Conservation (phyloP, 1,284 basidiomycete species). For the Irpex sp. region DNA sequence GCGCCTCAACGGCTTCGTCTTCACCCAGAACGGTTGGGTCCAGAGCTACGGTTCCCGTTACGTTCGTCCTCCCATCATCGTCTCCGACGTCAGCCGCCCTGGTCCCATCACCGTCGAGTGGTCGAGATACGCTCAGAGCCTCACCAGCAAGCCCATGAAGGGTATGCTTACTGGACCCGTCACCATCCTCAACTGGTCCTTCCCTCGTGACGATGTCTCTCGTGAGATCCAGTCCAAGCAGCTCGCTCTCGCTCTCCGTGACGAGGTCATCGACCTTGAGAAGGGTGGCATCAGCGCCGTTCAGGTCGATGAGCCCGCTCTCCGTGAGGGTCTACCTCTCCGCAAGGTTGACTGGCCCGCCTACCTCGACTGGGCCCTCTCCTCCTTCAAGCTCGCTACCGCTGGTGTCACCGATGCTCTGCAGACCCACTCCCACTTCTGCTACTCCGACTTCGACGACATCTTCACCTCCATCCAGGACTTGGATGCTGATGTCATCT, state of each 20-base stretch:
- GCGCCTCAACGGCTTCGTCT: constrained; percentile 93
- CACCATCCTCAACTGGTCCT: constrained; percentile 99
- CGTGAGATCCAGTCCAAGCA: constrained; percentile 98
- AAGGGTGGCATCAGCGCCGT: constrained; percentile 97
- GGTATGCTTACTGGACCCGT: constrained; percentile 98
- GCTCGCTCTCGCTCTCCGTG: constrained; percentile 96
- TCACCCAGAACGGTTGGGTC: constrained; percentile 99
- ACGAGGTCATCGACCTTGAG: constrained; percentile 98
- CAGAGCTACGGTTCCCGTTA: constrained; percentile 97
- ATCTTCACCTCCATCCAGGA: constrained; percentile 98
- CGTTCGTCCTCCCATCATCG: constrained; percentile 98
- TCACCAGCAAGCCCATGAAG: constrained; percentile 97
- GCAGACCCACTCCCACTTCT: constrained; percentile 98
- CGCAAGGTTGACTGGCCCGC: constrained; percentile 92
- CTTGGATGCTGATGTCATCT: constrained; percentile 99
- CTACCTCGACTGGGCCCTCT: constrained; percentile 96
- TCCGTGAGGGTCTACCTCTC: constrained; percentile 97
- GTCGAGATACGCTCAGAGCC: constrained; percentile 95
- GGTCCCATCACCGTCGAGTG: constrained; percentile 95
- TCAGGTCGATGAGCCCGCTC: constrained; percentile 99
- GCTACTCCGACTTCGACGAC: constrained; percentile 95
- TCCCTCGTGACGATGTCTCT: constrained; percentile 98
- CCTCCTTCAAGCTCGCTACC: constrained; percentile 95
- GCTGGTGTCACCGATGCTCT: constrained; percentile 90
- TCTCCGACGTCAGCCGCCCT: constrained; percentile 96